Evolutionary conservation across 192 early-diverging fungal genomes (phyloP).

Genomic region (Coemansia sp.): DNA sequence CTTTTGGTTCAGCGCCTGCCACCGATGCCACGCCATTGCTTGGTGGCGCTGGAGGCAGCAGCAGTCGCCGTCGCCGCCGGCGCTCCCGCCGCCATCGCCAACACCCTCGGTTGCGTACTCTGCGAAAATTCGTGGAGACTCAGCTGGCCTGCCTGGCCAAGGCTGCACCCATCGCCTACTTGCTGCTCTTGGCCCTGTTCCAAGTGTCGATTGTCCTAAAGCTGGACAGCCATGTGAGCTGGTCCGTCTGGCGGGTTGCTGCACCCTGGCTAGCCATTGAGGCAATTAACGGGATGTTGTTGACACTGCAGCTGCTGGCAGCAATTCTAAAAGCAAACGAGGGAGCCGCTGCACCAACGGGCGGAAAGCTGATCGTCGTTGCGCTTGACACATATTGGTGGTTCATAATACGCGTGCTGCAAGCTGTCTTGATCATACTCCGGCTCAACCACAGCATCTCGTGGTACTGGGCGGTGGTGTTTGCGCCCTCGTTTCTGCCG

Average conservation of each 20-base stretch:
- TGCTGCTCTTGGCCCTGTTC: constrained; percentile 65
- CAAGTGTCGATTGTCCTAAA: constrained; percentile 73
- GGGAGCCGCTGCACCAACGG: constrained; percentile 3
- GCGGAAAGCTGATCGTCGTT: constrained; percentile 21
- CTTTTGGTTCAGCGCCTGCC: constrained; percentile 1
- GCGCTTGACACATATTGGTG: constrained; percentile 63
- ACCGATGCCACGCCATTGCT: constrained; percentile 32
- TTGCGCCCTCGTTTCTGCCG: constrained; percentile 67
- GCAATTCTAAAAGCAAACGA: background rate
- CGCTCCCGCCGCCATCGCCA: background rate
- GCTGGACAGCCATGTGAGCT: constrained; percentile 63
- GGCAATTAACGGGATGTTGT: constrained; percentile 59
- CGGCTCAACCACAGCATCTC: constrained; percentile 58
- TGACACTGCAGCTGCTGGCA: constrained; percentile 23
- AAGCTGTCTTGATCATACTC: constrained; percentile 66
- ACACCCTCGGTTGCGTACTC: constrained; percentile 6
- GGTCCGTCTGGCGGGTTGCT: constrained; percentile 69
- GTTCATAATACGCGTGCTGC: constrained; percentile 62
- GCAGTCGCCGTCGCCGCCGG: constrained; percentile 8
- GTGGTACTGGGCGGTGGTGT: constrained; percentile 65
- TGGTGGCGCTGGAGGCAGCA: background rate
- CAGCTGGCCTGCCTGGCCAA: constrained; percentile 17
- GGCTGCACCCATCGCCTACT: constrained; percentile 44
- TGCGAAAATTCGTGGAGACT: constrained; percentile 15
- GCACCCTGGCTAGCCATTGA: constrained; percentile 85